Percentiles rank a stretch among this genome's conserved stretches.
phyloP scores from a whole-genome alignment of 176 grass and related monocot genomes.

The Pontederia paniculata region DNA sequence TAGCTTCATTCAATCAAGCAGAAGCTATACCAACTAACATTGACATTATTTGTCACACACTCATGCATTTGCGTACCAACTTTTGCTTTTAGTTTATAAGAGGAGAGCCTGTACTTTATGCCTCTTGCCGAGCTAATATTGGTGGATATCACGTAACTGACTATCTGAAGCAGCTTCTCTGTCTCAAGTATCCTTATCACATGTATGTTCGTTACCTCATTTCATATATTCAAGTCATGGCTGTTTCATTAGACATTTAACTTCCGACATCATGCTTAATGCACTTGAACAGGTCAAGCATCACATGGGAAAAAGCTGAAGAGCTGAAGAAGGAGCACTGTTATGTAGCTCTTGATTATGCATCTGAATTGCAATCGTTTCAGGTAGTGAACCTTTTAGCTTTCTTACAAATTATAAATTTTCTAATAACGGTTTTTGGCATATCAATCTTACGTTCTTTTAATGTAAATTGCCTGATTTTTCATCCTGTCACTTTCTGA shows the following conservation, averaged over 20 bases:
- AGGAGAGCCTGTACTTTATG: constrained; percentile 74
- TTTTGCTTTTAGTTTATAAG: constrained; percentile 63
- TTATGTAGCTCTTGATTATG: constrained; percentile 67
- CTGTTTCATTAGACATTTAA: constrained; percentile 15
- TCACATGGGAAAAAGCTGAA: constrained; percentile 92
- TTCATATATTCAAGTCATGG: constrained; percentile 20
- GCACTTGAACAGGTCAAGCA: constrained; percentile 50
- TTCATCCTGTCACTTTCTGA: too few species aligned
- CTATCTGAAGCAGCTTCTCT: constrained; percentile 95
- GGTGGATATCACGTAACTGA: constrained; percentile 87
- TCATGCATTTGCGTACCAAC: not conserved
- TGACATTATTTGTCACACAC: too few species aligned
- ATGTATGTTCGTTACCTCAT: constrained; percentile 35
- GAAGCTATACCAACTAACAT: too few species aligned
- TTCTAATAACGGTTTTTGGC: constrained; percentile 3
- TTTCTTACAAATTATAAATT: constrained; percentile 11
- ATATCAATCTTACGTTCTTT: not conserved
- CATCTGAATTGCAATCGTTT: constrained; percentile 78
- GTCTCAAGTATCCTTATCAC: constrained; percentile 90
- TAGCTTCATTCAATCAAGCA: too few species aligned
- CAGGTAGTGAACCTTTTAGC: constrained; percentile 31
- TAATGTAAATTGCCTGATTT: too few species aligned
- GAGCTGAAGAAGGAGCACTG: constrained; percentile 95
- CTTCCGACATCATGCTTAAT: constrained; percentile 15
- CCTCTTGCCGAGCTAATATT: constrained; percentile 77